These are phyloP conservation scores for Fusarium sp. DNA, from an alignment of 2,329 filamentous ascomycete species.

Conservation along the genomic window DNA sequence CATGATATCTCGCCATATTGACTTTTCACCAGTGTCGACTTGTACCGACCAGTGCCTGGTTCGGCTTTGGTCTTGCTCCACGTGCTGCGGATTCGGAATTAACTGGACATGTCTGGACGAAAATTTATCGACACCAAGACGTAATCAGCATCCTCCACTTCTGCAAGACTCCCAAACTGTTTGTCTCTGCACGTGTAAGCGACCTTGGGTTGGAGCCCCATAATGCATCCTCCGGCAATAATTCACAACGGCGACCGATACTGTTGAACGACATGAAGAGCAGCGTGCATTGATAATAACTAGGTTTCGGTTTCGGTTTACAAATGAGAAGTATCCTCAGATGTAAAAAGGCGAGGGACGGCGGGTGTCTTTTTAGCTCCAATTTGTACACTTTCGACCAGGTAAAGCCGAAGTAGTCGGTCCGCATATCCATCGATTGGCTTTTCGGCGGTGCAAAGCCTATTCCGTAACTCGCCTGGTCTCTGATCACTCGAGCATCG, in stretches of 20 bases:
- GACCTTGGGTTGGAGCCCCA: background rate
- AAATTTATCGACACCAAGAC: background rate
- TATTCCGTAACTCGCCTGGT: background rate
- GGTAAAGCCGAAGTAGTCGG: background rate
- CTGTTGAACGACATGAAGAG: background rate
- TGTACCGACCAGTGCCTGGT: background rate
- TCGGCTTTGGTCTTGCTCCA: background rate
- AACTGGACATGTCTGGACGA: background rate
- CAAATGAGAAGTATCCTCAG: background rate
- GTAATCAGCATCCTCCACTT: background rate
- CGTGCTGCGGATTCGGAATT: background rate
- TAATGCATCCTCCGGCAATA: background rate
- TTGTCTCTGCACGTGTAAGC: slow-evolving; percentile 9
- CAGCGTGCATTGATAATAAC: slow-evolving; percentile 18
- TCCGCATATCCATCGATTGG: background rate
- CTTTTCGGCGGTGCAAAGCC: background rate
- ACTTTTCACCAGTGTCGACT: background rate
- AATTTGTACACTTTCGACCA: background rate
- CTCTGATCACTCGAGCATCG: background rate
- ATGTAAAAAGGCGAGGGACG: background rate
- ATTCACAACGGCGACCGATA: background rate
- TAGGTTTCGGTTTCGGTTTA: background rate
- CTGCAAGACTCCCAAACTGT: background rate
- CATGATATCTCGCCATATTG: background rate
- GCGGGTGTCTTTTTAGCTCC: background rate